These are phyloP conservation scores for Stenogyne calaminthoides DNA, from an alignment of 305 asterid species.

Conservation along the genomic window DNA sequence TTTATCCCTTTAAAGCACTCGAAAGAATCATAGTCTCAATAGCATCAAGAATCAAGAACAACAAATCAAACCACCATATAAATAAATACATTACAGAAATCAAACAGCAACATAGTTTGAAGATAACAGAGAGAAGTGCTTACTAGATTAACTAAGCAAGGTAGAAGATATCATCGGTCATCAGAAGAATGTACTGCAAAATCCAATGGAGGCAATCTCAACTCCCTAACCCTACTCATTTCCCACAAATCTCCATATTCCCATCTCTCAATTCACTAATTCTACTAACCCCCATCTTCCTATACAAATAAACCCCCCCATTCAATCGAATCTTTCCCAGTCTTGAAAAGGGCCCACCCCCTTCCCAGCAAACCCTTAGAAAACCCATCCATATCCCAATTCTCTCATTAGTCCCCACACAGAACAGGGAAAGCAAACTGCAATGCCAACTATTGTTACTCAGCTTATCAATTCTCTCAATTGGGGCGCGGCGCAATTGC, in stretches of 20 bases:
- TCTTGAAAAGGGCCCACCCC: conserved; percentile 67
- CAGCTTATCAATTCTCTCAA: conserved; percentile 41
- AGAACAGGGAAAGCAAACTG: conserved; percentile 40
- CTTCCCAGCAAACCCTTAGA: conserved; percentile 57
- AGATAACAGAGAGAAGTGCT: conserved; percentile 8
- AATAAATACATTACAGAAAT: conserved; percentile 1
- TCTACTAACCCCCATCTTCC: conserved; percentile 43
- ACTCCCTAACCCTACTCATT: conserved; percentile 56
- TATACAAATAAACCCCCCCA: conserved; percentile 44
- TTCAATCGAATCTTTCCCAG: too few relatives aligned
- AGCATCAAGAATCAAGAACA: too few relatives aligned
- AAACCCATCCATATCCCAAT: conserved; percentile 55
- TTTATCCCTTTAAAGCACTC: too few relatives aligned
- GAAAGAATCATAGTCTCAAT: too few relatives aligned
- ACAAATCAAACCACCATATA: not conserved
- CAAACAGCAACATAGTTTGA: conserved; percentile 9
- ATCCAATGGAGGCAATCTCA: conserved; percentile 59
- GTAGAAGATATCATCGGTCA: conserved; percentile 65
- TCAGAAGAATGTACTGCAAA: conserved; percentile 68
- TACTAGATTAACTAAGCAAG: conserved; percentile 53
- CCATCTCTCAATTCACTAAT: conserved; percentile 27
- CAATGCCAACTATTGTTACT: conserved; percentile 57
- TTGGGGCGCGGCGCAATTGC: too few relatives aligned
- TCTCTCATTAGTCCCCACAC: conserved; percentile 39
- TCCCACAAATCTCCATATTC: conserved; percentile 40